Base-by-base conservation (phyloP, 371 early-diverging fungal genomes). In the Mucor piriformis region DNA sequence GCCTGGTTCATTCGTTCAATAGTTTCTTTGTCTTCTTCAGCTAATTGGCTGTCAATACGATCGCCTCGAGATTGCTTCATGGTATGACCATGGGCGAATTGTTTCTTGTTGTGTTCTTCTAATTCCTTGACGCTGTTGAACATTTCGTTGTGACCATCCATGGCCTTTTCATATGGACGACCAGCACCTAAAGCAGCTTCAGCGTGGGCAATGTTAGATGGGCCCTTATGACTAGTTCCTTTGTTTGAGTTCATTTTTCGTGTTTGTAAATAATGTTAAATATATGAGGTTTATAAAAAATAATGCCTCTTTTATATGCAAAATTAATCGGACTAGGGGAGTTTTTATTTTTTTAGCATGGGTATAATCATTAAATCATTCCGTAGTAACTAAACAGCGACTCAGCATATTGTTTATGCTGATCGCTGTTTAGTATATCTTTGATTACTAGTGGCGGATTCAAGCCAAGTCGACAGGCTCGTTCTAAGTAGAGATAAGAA, bases 121-220 rank as follows among this genome's bases (percentile, higher is more conserved):
- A 61, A 44, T 27, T 66, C 62, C 34, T 57, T 38, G 20, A 46
- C 37, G 21, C 13, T 44, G 38, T 66, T 57, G 44, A 47, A 66
- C 67, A 61, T 66, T 50, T 53, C 25, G 32, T 52, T 48, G 21
- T 66, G 67, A 16, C 58, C 57, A 54, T 54, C 54, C 2, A 15
- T 49, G 1, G 53, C 18, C 43, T 64, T 50, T 58, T 66, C 67
- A 24, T 66, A 61, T 10, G 58, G 44, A 47, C 62, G 57, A 43
- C 67, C 62, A 18, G 62, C 62, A 24, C 40, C 35, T 20, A 61
- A 58, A 23, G 67, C 67, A 27, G 67, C 54, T 66, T 66, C 67
- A 24, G 62, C 49, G 15, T 61, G 67, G 11, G 67, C 52, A 25
- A 61, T 48, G n/a, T 61, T 13, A 16, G 37, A 44, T 18, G 38